Conservation (phyloP, 164 flowering plant species). For the Platanus orientalis region DNA sequence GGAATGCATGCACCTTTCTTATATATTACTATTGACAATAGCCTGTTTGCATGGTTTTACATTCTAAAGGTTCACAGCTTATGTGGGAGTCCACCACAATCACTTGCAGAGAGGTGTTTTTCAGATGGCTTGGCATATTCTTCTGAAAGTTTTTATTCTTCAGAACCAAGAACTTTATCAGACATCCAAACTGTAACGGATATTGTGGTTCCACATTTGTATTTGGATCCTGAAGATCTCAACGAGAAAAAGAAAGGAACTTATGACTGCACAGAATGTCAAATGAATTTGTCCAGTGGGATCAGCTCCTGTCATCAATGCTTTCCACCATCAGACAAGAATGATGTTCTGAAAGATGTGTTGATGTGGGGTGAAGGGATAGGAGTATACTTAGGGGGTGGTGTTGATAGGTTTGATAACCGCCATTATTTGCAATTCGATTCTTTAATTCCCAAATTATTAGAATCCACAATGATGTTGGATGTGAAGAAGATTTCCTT, state of each 20-base stretch:
- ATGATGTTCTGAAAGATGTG: conserved; percentile 43
- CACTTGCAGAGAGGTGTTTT: conserved; percentile 41
- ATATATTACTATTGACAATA: conserved; percentile 3
- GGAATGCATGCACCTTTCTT: neutral
- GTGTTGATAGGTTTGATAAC: conserved; percentile 12
- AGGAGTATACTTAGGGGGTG: conserved; percentile 39
- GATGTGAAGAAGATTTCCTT: conserved; percentile 47
- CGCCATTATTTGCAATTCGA: conserved; percentile 21
- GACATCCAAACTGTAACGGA: conserved; percentile 16
- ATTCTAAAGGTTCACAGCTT: conserved; percentile 50
- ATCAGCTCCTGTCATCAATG: conserved; percentile 15
- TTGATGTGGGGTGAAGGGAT: conserved; percentile 67
- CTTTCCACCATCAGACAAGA: conserved; percentile 17
- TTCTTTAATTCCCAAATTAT: conserved; percentile 50
- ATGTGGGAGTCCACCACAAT: conserved; percentile 53
- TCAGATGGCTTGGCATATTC: conserved; percentile 50
- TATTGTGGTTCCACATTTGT: conserved; percentile 16
- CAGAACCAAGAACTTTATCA: conserved; percentile 33
- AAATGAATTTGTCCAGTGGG: conserved; percentile 15
- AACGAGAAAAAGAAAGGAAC: conserved; percentile 18
- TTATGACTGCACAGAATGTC: conserved; percentile 11
- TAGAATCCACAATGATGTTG: conserved; percentile 46
- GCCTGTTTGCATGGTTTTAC: conserved; percentile 8
- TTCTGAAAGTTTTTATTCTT: conserved; percentile 35
- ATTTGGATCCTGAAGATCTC: conserved; percentile 21